Evolutionary conservation across 2,329 filamentous ascomycete genomes (phyloP), one percentile per base, ranked within the genome.

Genomic region (Aaosphaeria pasadenensis): DNA sequence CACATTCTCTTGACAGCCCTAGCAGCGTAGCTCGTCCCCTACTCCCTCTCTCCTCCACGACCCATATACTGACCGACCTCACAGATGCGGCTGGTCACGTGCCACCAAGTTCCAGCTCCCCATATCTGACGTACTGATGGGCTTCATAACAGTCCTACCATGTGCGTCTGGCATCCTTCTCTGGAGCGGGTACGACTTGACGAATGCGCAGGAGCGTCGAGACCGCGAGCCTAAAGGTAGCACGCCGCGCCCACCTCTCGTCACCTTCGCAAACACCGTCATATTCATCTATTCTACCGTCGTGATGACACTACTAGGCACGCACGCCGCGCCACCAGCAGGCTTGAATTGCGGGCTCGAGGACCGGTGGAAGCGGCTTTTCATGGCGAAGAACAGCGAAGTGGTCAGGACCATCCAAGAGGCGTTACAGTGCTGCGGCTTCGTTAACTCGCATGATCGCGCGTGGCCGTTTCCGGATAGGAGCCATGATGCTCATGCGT

Each of bases 401-500:
- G 65, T 74, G 2, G 78, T 89, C 48, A 72, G 76, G 39, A 66
- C 70, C 2, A 85, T 90, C 44, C 87, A 90, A 59, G 83, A 89
- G 60, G 65, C 76, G 0, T 77, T 88, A 31, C 62, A 78, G 6
- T 90, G 87, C 70, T 90, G 87, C 55, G 87, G 87, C 0, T 73
- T 88, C 32, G 75, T 75, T 47, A 77, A 73, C 4, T 62, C 81
- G 30, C 66, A 62, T 30, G 85, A 90, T 58, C 80, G 79, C 55
- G 78, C 80, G 0, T 88, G 78, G 73, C 87, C 86, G 0, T 88
- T 87, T 49, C 73, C 74, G 45, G 47, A 70, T 46, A 53, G 66
- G 44, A 55, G 58, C 44, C 43, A 66, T 40, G 52, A 59, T 39
- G 39, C 47, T 17, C 55, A 67, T 39, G 63, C 69, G 9, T 86